Conservation (phyloP, 768 basidiomycete species). For the Pleurotus salmoneostramineus region DNA sequence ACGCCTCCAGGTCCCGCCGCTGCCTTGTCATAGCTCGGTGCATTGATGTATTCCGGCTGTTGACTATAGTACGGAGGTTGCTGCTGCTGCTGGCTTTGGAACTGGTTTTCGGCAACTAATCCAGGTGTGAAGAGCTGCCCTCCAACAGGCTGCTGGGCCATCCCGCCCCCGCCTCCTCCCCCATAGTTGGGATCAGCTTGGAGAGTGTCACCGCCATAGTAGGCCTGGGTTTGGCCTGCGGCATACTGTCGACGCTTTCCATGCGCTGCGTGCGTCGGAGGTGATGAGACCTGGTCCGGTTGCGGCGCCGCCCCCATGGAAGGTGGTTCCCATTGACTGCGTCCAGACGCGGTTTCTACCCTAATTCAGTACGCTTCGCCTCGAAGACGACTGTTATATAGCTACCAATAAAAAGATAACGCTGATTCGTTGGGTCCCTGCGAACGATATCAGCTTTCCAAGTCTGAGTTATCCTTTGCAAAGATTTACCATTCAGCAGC, state of each 20-base stretch:
- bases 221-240: conserved; percentile 88
- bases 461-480: neutral
- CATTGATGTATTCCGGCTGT: conserved; percentile 46
- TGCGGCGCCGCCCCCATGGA: conserved; percentile 28
- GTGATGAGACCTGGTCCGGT: conserved; percentile 37
- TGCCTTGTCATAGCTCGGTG: conserved; percentile 32
- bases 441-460: conserved; percentile 14
- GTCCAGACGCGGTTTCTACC: conserved; percentile 78
- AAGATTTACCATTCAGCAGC: conserved; percentile 80
- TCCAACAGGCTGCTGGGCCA: conserved; percentile 33
- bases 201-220: conserved; percentile 55
- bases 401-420: conserved; percentile 88
- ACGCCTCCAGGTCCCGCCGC: conserved; percentile 24
- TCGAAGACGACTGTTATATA: conserved; percentile 14
- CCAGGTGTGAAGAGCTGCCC: conserved; percentile 86
- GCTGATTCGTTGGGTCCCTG: conserved; percentile 79
- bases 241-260: conserved; percentile 89
- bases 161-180: conserved; percentile 37
- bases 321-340: conserved; percentile 89
- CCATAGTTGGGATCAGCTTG: conserved; percentile 42
- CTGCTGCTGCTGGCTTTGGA: conserved; percentile 55
- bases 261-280: conserved; percentile 41
- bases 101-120: conserved; percentile 65
- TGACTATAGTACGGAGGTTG: conserved; percentile 40
- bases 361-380: conserved; percentile 13